phyloP scores from a whole-genome alignment of 768 basidiomycete genomes.

The Clitopilus passeckerianus region DNA sequence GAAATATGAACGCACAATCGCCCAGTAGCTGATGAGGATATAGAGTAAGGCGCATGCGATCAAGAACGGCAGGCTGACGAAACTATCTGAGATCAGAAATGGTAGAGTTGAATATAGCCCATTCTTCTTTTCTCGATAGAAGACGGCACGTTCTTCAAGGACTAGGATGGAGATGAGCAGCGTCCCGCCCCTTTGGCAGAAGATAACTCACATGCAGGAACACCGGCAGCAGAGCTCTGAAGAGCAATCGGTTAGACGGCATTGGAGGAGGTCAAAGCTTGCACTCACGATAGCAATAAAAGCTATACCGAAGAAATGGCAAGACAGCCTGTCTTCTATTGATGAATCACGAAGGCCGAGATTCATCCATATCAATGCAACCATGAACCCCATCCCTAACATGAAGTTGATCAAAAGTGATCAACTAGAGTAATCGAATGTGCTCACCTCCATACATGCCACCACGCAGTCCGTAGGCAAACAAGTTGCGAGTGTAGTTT shows the following conservation, averaged over 20 bases:
- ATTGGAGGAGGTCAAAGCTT: neutral
- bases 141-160: constrained; percentile 55
- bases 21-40: constrained; percentile 46
- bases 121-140: constrained; percentile 50
- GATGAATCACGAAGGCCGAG: constrained; percentile 31
- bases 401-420: neutral
- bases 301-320: constrained; percentile 53
- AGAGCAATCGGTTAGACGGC: neutral
- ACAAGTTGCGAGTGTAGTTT: constrained; percentile 49
- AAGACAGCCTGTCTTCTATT: constrained; percentile 45
- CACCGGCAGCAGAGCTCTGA: constrained; percentile 56
- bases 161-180: constrained; percentile 13
- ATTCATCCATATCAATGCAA: neutral
- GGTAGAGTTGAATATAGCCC: constrained; percentile 50
- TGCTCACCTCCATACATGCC: constrained; percentile 47
- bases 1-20: constrained; percentile 27
- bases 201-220: constrained; percentile 39
- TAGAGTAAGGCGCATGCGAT: constrained; percentile 44
- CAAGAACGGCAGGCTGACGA: constrained; percentile 50
- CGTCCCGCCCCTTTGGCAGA: too few relatives aligned
- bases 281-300: constrained; percentile 42
- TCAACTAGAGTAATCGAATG: neutral
- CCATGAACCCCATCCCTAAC: neutral
- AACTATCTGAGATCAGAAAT: constrained; percentile 48
- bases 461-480: constrained; percentile 52